These are phyloP conservation scores for Bolboschoenoplectus hybrid DNA, from an alignment of 202 grass and related monocot genomes.

Conservation along the genomic window DNA sequence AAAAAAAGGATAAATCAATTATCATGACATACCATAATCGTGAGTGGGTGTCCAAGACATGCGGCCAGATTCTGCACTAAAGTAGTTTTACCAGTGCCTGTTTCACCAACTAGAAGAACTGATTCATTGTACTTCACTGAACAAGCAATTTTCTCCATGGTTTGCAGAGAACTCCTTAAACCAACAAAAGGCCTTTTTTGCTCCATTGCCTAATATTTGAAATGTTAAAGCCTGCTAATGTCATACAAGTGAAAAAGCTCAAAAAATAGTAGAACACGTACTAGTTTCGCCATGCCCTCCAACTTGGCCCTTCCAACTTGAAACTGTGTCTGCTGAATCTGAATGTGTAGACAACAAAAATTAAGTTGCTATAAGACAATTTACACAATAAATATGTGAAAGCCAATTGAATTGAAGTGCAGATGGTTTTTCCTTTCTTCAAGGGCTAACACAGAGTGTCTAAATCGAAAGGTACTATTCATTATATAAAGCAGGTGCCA, in stretches of 20 bases:
- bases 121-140: slow-evolving; percentile 90
- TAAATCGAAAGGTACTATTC: neutral
- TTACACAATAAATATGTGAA: slow-evolving; percentile 13
- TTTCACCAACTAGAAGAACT: slow-evolving; percentile 99
- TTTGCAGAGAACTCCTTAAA: slow-evolving; percentile 65
- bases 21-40: slow-evolving; percentile 69
- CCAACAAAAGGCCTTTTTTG: slow-evolving; percentile 76
- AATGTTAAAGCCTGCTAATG: slow-evolving; percentile 29
- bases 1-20: slow-evolving; percentile 20
- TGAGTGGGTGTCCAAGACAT: slow-evolving; percentile 74
- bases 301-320: slow-evolving; percentile 86
- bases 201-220: slow-evolving; percentile 55
- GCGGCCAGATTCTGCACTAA: slow-evolving; percentile 82
- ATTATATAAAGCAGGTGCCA: neutral
- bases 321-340: slow-evolving; percentile 53
- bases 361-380: slow-evolving; percentile 30
- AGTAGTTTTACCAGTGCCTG: slow-evolving; percentile 95
- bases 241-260: neutral
- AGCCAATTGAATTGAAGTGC: slow-evolving; percentile 28
- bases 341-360: slow-evolving; percentile 49
- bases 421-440: too few relatives aligned
- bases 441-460: neutral
- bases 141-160: slow-evolving; percentile 82
- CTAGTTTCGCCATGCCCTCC: slow-evolving; percentile 51
- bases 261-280: slow-evolving; percentile 40